Percentiles rank a stretch among this genome's conserved stretches.
Conservation (phyloP, 257 asterid genomes). For the Parsonsia alboflavescens region DNA sequence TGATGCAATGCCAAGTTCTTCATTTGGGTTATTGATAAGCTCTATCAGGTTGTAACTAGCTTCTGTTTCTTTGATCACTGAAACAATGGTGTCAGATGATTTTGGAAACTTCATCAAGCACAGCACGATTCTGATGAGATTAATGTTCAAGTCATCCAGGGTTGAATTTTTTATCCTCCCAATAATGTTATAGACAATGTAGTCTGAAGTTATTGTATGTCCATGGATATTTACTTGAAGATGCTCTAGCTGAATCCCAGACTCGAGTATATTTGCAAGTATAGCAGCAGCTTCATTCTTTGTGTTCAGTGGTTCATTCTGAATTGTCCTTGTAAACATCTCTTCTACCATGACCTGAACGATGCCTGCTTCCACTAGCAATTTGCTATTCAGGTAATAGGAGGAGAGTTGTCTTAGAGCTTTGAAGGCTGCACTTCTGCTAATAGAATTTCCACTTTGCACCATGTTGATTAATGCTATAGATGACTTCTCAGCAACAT, state of each 20-base stretch:
- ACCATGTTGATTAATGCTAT: constrained; percentile 65
- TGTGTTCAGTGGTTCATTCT: constrained; percentile 42
- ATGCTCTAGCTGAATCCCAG: constrained; percentile 47
- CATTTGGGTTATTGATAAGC: constrained; percentile 51
- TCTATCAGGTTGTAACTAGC: constrained; percentile 61
- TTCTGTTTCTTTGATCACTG: constrained; percentile 68
- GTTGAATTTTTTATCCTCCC: constrained; percentile 35
- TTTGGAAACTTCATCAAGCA: constrained; percentile 55
- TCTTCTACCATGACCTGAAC: constrained; percentile 59
- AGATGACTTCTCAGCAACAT: constrained; percentile 64
- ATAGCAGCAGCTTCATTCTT: constrained; percentile 55
- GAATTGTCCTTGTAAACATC: constrained; percentile 44
- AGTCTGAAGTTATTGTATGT: constrained; percentile 64
- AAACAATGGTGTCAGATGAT: constrained; percentile 47
- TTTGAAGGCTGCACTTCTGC: constrained; percentile 59
- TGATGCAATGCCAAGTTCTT: constrained; percentile 54
- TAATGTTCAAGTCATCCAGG: constrained; percentile 55
- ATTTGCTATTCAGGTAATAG: constrained; percentile 42
- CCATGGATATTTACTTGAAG: constrained; percentile 49
- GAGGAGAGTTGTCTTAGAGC: constrained; percentile 60
- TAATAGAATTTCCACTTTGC: constrained; percentile 36
- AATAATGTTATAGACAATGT: constrained; percentile 57
- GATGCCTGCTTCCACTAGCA: constrained; percentile 54
- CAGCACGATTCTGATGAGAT: constrained; percentile 49
- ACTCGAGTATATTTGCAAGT: constrained; percentile 68